These are phyloP conservation scores for Morella rubra DNA, from an alignment of 306 rosid species.

Conservation along the genomic window DNA sequence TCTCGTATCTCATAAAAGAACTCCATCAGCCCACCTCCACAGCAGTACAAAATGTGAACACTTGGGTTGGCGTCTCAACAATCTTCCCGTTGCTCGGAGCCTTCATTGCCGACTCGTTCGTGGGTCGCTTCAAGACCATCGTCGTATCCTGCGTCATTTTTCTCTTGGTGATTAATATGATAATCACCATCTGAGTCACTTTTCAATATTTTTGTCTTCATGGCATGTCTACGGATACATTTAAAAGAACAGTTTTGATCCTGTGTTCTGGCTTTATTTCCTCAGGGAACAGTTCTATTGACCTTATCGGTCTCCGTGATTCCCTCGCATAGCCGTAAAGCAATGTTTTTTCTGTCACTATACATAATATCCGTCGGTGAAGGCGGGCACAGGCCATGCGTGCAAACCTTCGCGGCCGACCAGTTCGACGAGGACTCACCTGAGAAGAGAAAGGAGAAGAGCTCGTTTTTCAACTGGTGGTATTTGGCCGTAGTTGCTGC, in stretches of 20 bases:
- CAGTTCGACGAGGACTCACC: slow-evolving; percentile 42
- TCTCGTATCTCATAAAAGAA: slow-evolving; percentile 38
- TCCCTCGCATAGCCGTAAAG: slow-evolving; percentile 5
- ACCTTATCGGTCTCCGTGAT: slow-evolving; percentile 32
- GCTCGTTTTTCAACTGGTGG: slow-evolving; percentile 88
- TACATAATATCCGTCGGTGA: slow-evolving; percentile 42
- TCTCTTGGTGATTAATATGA: background rate
- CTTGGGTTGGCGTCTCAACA: slow-evolving; percentile 49
- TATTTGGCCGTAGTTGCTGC: slow-evolving; percentile 56
- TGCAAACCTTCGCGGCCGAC: slow-evolving; percentile 61
- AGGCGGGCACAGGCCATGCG: slow-evolving; percentile 55
- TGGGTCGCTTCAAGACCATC: slow-evolving; percentile 59
- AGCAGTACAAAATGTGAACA: slow-evolving; percentile 51
- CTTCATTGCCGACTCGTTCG: slow-evolving; percentile 45
- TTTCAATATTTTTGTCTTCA: too few species aligned
- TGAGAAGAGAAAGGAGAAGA: slow-evolving; percentile 42
- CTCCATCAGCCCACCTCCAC: slow-evolving; percentile 25
- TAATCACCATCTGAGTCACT: too few species aligned
- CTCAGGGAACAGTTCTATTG: slow-evolving; percentile 37
- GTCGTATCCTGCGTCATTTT: slow-evolving; percentile 32
- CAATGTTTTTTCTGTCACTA: slow-evolving; percentile 29
- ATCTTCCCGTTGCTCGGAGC: slow-evolving; percentile 51
- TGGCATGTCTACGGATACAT: too few species aligned
- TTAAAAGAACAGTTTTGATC: too few species aligned
- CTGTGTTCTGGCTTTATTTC: background rate